Evolutionary conservation across 2,329 filamentous ascomycete species (phyloP), one percentile per base, ranked within the genome.

Genomic region (Sporothrix variecibatus): DNA sequence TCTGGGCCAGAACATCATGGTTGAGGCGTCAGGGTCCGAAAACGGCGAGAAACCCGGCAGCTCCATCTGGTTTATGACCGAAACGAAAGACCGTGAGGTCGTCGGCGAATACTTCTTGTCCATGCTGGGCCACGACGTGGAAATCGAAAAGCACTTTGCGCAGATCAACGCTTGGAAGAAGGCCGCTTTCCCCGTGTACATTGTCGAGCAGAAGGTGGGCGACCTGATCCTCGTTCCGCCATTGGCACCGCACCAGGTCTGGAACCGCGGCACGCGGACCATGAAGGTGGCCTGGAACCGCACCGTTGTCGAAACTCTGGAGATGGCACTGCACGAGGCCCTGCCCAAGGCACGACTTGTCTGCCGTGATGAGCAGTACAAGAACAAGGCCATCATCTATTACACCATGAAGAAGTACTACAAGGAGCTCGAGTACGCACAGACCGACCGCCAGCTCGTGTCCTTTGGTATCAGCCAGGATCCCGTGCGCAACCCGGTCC

Each of bases 251-350:
- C 96, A 99, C 82, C 96, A 99, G 81, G 96, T 99, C 11, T 99
- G 96, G 96, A 99, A 99, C 80, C 90, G 95, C 68, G 96, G 96
- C 26, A 98, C 95, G 1, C 88, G 95, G 62, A 99, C 96, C 0
- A 94, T 98, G 89, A 99, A 99, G 81, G 94, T 97, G 8, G 96
- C 96, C 0, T 99, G 96, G 96, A 99, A 99, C 81, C 89, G 96
- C 34, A 98, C 94, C 0, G 98, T 95, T 0, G 92, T 93, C 1
- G 94, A 98, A 79, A 98, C 96, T 0, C 87, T 99, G 3, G 92
- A 95, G 77, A 86, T 97, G 81, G 96, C 95, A 0, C 82, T 98
- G 26, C 88, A 91, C 75, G 96, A 98, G 83, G 94, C 95, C 0
- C 86, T 99, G 2, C 94, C 95, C 0, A 94, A 94, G 78, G 94